A percentile compares a stretch with the other conserved stretches of the same genome.
Evolutionary conservation across 371 early-diverging fungal genomes (phyloP).

Genomic region (Fennellomyces sp.): DNA sequence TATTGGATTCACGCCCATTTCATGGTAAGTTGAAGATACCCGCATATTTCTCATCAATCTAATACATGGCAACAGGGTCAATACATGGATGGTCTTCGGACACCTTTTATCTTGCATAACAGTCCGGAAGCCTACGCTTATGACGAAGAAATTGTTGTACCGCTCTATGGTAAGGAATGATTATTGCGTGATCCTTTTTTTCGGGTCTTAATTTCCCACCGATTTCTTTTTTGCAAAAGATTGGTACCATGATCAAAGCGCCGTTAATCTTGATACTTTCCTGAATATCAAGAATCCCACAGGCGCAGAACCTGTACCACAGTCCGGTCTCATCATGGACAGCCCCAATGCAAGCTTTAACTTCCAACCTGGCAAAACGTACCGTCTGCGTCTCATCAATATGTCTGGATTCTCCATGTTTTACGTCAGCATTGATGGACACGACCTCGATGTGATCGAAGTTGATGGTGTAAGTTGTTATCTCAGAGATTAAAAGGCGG

Average conservation of each 20-base stretch:
- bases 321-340: constrained; percentile 61
- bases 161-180: constrained; percentile 48
- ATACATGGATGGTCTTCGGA: constrained; percentile 83
- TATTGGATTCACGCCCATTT: constrained; percentile 81
- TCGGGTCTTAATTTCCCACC: neutral
- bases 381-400: constrained; percentile 83
- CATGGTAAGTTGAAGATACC: constrained; percentile 24
- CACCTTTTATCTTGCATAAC: constrained; percentile 73
- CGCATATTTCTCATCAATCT: neutral
- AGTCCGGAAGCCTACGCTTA: constrained; percentile 65
- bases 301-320: constrained; percentile 71
- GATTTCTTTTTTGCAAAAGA: constrained; percentile 29
- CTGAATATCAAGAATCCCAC: constrained; percentile 63
- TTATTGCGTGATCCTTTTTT: neutral
- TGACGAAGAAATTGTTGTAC: constrained; percentile 70
- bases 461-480: constrained; percentile 70
- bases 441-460: constrained; percentile 79
- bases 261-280: constrained; percentile 39
- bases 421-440: constrained; percentile 79
- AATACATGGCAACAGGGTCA: constrained; percentile 49
- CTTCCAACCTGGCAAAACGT: constrained; percentile 77
- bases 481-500: too few relatives aligned
- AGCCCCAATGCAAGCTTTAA: constrained; percentile 43
- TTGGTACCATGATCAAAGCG: constrained; percentile 68
- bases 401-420: constrained; percentile 77